A percentile compares a stretch with the other conserved stretches of the same genome.
Evolutionary conservation across 805 yeast species (phyloP).

Genomic region (Candida anglica): DNA sequence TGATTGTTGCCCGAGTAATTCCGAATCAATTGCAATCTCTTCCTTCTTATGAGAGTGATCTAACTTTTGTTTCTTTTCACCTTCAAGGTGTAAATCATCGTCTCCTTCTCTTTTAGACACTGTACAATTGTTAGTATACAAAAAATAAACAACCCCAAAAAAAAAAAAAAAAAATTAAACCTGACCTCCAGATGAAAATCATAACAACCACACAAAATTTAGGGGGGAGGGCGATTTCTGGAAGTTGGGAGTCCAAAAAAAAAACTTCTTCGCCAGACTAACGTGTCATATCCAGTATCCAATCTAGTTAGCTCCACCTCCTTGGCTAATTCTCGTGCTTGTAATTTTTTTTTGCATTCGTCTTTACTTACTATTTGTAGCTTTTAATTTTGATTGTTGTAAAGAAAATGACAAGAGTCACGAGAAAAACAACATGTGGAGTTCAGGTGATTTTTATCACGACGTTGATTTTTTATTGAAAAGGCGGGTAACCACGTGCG

Average conservation of each 20-base stretch:
- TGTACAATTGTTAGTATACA: conserved; percentile 4
- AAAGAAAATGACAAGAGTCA: conserved; percentile 13
- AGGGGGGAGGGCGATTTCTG: background rate
- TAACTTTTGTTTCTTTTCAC: conserved; percentile 12
- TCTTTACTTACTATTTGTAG: conserved; percentile 1
- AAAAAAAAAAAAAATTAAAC: background rate
- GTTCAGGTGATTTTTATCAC: conserved; percentile 23
- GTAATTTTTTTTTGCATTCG: background rate
- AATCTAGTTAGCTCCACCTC: too few species aligned
- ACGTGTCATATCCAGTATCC: background rate
- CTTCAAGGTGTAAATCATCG: conserved; percentile 5
- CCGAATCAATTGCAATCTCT: conserved; percentile 36
- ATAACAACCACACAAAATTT: background rate
- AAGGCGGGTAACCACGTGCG: conserved; percentile 1
- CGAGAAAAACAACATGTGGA: conserved; percentile 24
- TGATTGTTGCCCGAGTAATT: conserved; percentile 39
- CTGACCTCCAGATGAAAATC: background rate
- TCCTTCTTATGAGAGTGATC: conserved; percentile 12
- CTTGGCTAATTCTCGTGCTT: too few species aligned
- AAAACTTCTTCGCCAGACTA: background rate
- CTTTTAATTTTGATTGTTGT: conserved; percentile 1
- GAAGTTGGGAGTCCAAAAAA: background rate
- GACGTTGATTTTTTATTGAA: background rate
- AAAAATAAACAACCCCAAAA: conserved; percentile 1
- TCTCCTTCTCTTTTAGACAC: conserved; percentile 22